Conservation (phyloP, 345 rosid species). For the Citrus sp. region DNA sequence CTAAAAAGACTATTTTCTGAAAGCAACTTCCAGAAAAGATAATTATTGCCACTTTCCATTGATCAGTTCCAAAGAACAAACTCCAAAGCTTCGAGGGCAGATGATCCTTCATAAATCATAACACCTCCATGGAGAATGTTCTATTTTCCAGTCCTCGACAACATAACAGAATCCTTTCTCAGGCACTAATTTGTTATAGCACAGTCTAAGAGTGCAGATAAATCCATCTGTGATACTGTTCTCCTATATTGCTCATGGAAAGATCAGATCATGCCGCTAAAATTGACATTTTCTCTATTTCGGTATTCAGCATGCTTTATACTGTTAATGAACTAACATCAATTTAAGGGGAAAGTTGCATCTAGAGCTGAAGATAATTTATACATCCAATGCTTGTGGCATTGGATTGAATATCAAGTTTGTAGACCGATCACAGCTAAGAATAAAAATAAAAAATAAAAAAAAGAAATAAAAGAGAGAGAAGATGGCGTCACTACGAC, state of each 20-base stretch:
- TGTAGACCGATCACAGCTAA: conserved; percentile 3
- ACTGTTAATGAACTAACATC: neutral
- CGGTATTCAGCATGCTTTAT: neutral
- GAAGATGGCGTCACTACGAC: neutral
- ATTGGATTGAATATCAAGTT: neutral
- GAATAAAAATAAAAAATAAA: neutral
- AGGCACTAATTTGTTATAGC: neutral
- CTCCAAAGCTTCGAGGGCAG: neutral
- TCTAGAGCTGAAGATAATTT: neutral
- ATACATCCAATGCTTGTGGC: neutral
- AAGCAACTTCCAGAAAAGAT: neutral
- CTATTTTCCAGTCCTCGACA: neutral
- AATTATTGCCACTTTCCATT: neutral
- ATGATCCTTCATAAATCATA: neutral
- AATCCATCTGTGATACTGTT: neutral
- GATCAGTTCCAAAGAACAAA: neutral
- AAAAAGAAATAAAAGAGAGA: neutral
- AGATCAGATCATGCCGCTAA: neutral
- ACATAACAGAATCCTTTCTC: neutral
- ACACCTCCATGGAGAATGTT: neutral
- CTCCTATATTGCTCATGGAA: neutral
- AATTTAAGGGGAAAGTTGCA: neutral
- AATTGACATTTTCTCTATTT: neutral
- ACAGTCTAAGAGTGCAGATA: neutral
- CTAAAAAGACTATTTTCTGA: neutral